Evolutionary conservation across 352 stramenopile genomes (phyloP).

Genomic region (Pythium vanterpoolii): DNA sequence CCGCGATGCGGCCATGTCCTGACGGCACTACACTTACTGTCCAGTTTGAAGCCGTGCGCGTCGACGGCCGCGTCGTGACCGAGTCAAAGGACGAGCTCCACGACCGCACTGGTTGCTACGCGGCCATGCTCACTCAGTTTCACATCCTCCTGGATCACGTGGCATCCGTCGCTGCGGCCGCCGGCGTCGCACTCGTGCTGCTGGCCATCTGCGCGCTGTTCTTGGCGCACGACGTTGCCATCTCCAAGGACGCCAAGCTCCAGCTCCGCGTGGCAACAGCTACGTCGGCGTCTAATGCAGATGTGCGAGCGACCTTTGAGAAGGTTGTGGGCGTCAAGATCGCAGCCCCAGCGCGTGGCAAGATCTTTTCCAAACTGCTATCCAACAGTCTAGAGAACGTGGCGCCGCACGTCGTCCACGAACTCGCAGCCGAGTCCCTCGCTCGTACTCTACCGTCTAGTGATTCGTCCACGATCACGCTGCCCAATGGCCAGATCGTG

Average conservation of each 20-base stretch:
- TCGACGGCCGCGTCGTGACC: slow-evolving; percentile 49
- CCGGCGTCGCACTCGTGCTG: slow-evolving; percentile 39
- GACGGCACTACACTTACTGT: slow-evolving; percentile 38
- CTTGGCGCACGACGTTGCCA: slow-evolving; percentile 51
- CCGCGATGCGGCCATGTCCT: slow-evolving; percentile 51
- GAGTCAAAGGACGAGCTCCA: slow-evolving; percentile 43
- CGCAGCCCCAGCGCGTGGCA: slow-evolving; percentile 54
- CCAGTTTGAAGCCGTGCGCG: slow-evolving; percentile 53
- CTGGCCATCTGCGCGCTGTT: slow-evolving; percentile 44
- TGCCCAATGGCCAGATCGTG: slow-evolving; percentile 12
- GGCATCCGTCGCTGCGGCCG: slow-evolving; percentile 33
- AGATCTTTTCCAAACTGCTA: slow-evolving; percentile 61
- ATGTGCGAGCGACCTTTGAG: slow-evolving; percentile 56
- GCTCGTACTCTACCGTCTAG: no score
- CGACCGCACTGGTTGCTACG: slow-evolving; percentile 49
- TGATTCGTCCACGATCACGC: neutral
- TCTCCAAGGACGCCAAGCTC: slow-evolving; percentile 68
- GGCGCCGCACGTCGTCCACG: slow-evolving; percentile 38
- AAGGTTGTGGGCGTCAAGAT: slow-evolving; percentile 74
- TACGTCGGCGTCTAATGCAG: no score
- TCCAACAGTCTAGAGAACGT: slow-evolving; percentile 56
- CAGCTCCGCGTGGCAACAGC: slow-evolving; percentile 49
- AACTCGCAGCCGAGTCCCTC: slow-evolving; percentile 32
- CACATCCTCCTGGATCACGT: slow-evolving; percentile 37
- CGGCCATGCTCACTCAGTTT: slow-evolving; percentile 51